A percentile compares a stretch with the other conserved stretches of the same genome.
Conservation (phyloP, 371 early-diverging fungal genomes). For the Rhizopus microsporus region DNA sequence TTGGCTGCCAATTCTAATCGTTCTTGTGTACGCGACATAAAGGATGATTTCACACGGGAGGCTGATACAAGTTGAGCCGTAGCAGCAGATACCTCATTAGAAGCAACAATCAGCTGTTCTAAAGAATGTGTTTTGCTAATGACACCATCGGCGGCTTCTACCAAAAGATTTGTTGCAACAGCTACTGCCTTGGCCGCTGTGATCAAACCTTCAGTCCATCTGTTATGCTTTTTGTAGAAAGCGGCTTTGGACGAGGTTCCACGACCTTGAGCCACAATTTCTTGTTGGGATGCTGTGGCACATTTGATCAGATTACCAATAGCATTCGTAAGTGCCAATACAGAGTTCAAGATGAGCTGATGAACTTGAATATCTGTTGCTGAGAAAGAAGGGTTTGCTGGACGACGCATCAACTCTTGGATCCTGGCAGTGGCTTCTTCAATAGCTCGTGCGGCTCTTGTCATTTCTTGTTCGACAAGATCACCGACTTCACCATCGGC, state of each 20-base stretch:
- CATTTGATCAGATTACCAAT: constrained; percentile 93
- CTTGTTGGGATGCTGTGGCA: constrained; percentile 94
- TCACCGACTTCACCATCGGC: constrained; percentile 86
- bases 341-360: constrained; percentile 86
- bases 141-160: constrained; percentile 95
- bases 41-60: constrained; percentile 90
- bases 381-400: constrained; percentile 70
- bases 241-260: constrained; percentile 84
- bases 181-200: constrained; percentile 97
- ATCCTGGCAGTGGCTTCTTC: constrained; percentile 88
- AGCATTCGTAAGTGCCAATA: constrained; percentile 91
- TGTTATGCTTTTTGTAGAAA: constrained; percentile 98
- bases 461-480: constrained; percentile 93
- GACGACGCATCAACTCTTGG: constrained; percentile 76
- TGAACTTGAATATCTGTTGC: constrained; percentile 87
- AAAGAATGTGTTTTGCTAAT: constrained; percentile 87
- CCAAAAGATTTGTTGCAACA: constrained; percentile 85
- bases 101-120: constrained; percentile 95
- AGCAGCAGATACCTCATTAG: constrained; percentile 93
- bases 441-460: constrained; percentile 87
- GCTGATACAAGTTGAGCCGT: constrained; percentile 98
- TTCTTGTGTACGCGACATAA: constrained; percentile 90
- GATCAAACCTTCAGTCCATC: constrained; percentile 98
- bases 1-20: constrained; percentile 90
- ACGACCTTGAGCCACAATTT: constrained; percentile 93